Conservation (phyloP, 2,329 filamentous ascomycete species). For the Ceratocystis papillata region DNA sequence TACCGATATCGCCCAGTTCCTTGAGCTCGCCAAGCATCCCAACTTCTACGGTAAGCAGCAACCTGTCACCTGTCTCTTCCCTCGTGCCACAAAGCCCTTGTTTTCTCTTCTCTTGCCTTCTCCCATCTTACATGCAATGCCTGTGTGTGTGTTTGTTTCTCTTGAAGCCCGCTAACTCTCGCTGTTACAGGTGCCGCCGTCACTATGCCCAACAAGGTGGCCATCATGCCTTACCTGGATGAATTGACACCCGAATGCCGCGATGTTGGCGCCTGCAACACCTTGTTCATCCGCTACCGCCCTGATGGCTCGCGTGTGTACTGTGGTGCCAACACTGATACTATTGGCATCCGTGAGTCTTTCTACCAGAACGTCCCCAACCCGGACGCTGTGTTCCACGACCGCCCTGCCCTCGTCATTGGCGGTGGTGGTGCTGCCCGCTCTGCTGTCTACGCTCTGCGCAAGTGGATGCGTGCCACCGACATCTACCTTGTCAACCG, state of each 20-base stretch:
- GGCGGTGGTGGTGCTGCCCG: conserved; percentile 72
- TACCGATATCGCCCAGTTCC: conserved; percentile 39
- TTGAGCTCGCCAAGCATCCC: conserved; percentile 44
- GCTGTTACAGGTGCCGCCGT: conserved; percentile 49
- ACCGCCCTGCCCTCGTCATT: conserved; percentile 58
- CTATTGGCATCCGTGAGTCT: conserved; percentile 63
- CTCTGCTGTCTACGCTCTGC: conserved; percentile 63
- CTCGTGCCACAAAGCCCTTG: too few relatives aligned
- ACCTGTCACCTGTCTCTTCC: not conserved
- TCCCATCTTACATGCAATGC: not conserved
- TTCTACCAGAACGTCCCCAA: conserved; percentile 48
- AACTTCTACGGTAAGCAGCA: conserved; percentile 48
- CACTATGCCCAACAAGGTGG: conserved; percentile 76
- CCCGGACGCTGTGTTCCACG: conserved; percentile 40
- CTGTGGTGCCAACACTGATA: conserved; percentile 73
- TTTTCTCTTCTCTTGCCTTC: not conserved
- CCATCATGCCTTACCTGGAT: conserved; percentile 63
- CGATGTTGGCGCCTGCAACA: conserved; percentile 70
- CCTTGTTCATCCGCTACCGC: conserved; percentile 53
- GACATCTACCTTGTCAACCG: conserved; percentile 70
- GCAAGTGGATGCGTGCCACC: conserved; percentile 55
- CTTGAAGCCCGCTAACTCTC: not conserved
- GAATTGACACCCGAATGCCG: conserved; percentile 60
- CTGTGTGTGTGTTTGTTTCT: not conserved
- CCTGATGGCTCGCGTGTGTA: conserved; percentile 41